phyloP scores from a whole-genome alignment of 148 eudicot species.

The Chenopodium suecicum region DNA sequence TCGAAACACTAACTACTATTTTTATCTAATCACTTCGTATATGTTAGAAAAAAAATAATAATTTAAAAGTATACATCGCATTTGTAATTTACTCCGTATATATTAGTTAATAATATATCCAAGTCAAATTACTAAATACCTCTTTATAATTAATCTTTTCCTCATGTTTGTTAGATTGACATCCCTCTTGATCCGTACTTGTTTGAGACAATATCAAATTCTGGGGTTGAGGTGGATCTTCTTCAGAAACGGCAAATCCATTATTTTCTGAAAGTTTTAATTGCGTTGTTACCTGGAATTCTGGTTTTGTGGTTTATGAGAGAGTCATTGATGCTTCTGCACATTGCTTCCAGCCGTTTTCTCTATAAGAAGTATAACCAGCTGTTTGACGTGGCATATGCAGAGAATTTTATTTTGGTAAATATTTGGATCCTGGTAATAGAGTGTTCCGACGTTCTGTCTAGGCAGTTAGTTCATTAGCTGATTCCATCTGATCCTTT shows the following conservation, averaged over 20 bases:
- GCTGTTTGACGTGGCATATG: constrained; percentile 78
- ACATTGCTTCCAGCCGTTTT: constrained; percentile 59
- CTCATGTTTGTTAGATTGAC: constrained; percentile 53
- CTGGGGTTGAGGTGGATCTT: constrained; percentile 94
- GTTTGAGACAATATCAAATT: constrained; percentile 76
- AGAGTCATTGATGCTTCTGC: constrained; percentile 72
- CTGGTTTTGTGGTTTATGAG: constrained; percentile 81
- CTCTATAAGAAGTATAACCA: constrained; percentile 79
- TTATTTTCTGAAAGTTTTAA: constrained; percentile 69
- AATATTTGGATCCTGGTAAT: constrained; percentile 9
- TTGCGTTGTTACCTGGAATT: constrained; percentile 79
- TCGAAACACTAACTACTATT: too few relatives aligned
- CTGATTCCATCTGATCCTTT: constrained; percentile 28
- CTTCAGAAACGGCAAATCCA: constrained; percentile 77
- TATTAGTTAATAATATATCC: too few relatives aligned
- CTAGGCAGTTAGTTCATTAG: constrained; percentile 9
- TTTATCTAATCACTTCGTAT: too few relatives aligned
- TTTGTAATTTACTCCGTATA: too few relatives aligned
- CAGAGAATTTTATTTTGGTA: constrained; percentile 87
- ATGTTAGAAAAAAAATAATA: too few relatives aligned
- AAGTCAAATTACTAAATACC: constrained; percentile 6
- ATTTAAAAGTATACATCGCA: too few relatives aligned
- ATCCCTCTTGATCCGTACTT: constrained; percentile 93
- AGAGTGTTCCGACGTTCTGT: neutral
- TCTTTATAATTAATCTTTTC: constrained; percentile 19